Evolutionary conservation across 306 rosid genomes (phyloP), one percentile per base, ranked within the genome.

Genomic region (Fagus crenata): DNA sequence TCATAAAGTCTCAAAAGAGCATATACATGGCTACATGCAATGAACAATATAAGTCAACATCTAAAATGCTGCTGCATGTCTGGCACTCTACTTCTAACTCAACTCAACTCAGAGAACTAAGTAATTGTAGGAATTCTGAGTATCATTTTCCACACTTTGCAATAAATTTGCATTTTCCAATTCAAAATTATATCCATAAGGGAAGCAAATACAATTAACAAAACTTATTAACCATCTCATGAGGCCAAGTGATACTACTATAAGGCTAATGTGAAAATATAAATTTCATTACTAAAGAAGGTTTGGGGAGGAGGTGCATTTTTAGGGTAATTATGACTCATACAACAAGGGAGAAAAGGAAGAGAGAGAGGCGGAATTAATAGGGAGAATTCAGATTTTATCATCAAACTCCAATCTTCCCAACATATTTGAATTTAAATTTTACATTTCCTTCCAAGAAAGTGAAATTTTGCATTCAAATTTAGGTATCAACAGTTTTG

Each of bases 1-100:
- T 43, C 9, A 65, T n/a, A 7, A 54, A 77, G 17, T n/a, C 54
- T 64, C 59, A 75, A 36, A 76, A 53, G 28, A 72, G 39, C 22
- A 33, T 46, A 65, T 46, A 53, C 51, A 63, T 14, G 61, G 55
- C 58, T 36, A 53, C 41, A 63, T 36, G 53, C 49, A 33, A 46
- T 64, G 33, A 75, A 41, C 41, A 33, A 60, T 33, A 63, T 35
- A 12, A 15, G 7, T 63, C 18, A 63, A 14, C 40, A 32, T 31
- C 14, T 32, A 60, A 32, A 59, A 60, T 4, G 40, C 12, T 32
- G 40, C 28, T 0, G 3, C 67, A 32, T 32, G 51, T 46, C 51
- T 46, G 14, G 14, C 51, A 46, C 51, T 46, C 51, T 46, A 7
- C 14, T 46, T 46, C 14, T 46, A 7, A 46, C 51, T 46, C 51